Percentiles rank a stretch among this genome's conserved stretches.
phyloP scores from a whole-genome alignment of 2,329 filamentous ascomycete species.

The Aspergillus flavus region DNA sequence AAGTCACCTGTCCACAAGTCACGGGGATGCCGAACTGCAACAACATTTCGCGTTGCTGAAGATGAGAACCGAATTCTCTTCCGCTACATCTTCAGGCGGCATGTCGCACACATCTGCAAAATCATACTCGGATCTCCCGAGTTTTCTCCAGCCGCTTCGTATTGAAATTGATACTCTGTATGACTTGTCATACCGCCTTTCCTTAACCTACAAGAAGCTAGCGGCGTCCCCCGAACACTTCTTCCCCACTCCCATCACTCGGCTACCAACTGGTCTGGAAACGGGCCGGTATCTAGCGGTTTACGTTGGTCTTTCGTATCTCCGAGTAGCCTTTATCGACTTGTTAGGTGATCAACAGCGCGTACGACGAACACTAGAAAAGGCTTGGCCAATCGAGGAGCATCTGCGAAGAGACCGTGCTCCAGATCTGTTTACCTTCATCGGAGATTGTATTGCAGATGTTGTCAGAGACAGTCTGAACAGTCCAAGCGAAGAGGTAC shows the following conservation, averaged over 20 bases:
- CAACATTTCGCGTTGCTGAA: not conserved
- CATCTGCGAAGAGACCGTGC: constrained; percentile 72
- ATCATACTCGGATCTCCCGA: not conserved
- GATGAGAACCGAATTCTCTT: not conserved
- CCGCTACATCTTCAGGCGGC: not conserved
- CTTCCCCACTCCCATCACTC: constrained; percentile 45
- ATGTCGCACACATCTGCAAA: not conserved
- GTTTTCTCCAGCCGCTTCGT: constrained; percentile 33
- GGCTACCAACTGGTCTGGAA: constrained; percentile 51
- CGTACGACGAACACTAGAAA: constrained; percentile 65
- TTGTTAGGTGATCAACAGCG: constrained; percentile 49
- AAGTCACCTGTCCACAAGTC: not conserved
- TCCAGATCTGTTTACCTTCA: constrained; percentile 72
- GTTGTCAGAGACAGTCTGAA: constrained; percentile 60
- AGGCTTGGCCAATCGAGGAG: constrained; percentile 73
- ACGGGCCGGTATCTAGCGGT: constrained; percentile 57
- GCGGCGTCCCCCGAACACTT: constrained; percentile 45
- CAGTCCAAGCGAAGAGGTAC: constrained; percentile 30
- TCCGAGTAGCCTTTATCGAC: constrained; percentile 57
- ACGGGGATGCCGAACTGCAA: not conserved
- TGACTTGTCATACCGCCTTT: constrained; percentile 39
- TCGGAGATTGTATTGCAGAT: constrained; percentile 71
- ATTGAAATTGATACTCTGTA: constrained; percentile 37
- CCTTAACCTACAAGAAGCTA: constrained; percentile 38
- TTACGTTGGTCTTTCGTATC: constrained; percentile 55